These are phyloP conservation scores for Cystofilobasidium bisporidii DNA, from an alignment of 768 basidiomycete genomes.

Conservation along the genomic window DNA sequence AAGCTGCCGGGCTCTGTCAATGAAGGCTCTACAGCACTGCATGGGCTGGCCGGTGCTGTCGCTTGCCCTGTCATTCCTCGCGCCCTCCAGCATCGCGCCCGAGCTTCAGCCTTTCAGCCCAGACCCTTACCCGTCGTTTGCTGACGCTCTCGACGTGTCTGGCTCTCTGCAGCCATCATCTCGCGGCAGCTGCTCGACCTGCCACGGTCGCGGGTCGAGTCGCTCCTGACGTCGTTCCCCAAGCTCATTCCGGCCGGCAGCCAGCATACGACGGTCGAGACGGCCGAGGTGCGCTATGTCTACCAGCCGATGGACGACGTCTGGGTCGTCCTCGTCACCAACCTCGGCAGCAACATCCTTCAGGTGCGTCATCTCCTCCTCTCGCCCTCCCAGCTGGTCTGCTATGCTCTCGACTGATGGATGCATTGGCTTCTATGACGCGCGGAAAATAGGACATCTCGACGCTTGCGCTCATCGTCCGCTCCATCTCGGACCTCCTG, in stretches of 20 bases:
- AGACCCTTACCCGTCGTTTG: not conserved
- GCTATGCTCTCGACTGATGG: too few species aligned
- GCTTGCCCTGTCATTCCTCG: too few species aligned
- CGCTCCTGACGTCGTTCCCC: constrained; percentile 90
- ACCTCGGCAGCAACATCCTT: constrained; percentile 96
- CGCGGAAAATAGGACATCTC: constrained; percentile 65
- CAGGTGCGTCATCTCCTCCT: constrained; percentile 44
- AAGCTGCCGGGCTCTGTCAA: too few species aligned
- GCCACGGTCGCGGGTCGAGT: constrained; percentile 83
- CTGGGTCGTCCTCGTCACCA: constrained; percentile 94
- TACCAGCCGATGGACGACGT: constrained; percentile 95
- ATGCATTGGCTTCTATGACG: not conserved
- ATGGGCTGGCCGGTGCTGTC: too few species aligned
- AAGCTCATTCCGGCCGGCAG: constrained; percentile 91
- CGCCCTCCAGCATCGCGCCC: too few species aligned
- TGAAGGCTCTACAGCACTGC: too few species aligned
- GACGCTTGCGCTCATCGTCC: constrained; percentile 84
- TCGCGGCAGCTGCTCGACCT: constrained; percentile 89
- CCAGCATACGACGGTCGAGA: constrained; percentile 95
- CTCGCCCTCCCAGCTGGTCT: not conserved
- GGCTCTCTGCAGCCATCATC: constrained; percentile 59
- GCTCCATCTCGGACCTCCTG: constrained; percentile 86
- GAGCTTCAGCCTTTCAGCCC: not conserved
- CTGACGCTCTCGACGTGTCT: not conserved
- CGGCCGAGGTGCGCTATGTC: constrained; percentile 86